Evolutionary conservation across 495 filamentous ascomycete species (phyloP).

Genomic region (Aspergillus biplanus): DNA sequence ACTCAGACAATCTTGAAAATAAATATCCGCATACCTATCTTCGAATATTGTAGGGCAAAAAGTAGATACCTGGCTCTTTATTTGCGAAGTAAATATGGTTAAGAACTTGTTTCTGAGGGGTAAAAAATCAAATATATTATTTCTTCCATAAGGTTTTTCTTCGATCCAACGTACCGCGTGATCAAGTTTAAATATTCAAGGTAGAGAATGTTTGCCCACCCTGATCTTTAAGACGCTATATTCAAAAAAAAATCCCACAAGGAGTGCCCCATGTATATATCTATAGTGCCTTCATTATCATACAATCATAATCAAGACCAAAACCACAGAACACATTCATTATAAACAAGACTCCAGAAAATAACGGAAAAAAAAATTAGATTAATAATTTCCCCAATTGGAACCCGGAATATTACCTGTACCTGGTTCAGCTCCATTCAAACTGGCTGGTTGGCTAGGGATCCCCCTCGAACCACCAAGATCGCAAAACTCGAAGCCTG

Average conservation of each 20-base stretch:
- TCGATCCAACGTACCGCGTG: no score
- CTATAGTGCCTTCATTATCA: background rate
- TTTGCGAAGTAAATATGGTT: no score
- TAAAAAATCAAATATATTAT: no score
- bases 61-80: no score
- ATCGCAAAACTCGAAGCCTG: constrained; percentile 43
- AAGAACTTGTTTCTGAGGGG: no score
- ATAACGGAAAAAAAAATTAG: background rate
- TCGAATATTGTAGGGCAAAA: no score
- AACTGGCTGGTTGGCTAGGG: constrained; percentile 11
- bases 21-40: background rate
- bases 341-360: background rate
- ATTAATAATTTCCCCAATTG: constrained; percentile 26
- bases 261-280: background rate
- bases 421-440: constrained; percentile 13
- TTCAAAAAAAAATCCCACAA: background rate
- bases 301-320: background rate
- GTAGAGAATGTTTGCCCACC: no score
- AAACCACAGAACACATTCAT: background rate
- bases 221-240: no score
- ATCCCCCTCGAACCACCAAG: constrained; percentile 23
- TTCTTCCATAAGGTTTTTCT: no score
- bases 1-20: constrained; percentile 8
- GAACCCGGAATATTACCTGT: constrained; percentile 10
- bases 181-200: no score